These are phyloP conservation scores for Xerocomellus chrysenteron DNA, from an alignment of 768 basidiomycete species.

Conservation along the genomic window DNA sequence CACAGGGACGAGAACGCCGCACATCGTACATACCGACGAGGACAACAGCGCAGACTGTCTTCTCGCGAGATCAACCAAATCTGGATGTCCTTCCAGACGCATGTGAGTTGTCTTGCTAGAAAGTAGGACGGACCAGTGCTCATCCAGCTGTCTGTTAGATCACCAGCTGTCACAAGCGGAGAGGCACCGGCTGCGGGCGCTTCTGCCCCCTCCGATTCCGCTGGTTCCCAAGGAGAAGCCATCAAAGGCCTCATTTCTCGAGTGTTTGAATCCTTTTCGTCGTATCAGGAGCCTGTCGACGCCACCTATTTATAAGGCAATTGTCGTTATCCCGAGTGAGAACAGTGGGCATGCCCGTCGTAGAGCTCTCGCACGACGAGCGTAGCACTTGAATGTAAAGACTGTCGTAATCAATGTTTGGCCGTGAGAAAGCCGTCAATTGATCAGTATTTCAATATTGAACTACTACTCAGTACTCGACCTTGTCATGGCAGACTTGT, in stretches of 20 bases:
- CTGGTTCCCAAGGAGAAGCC: neutral
- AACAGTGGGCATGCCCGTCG: slow-evolving; percentile 4
- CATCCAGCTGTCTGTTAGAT: slow-evolving; percentile 5
- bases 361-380: slow-evolving; percentile 10
- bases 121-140: neutral
- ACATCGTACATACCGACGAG: neutral
- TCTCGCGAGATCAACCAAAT: neutral
- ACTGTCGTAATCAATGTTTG: too few species aligned
- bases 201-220: neutral
- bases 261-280: slow-evolving; percentile 15
- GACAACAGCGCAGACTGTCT: neutral
- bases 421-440: slow-evolving; percentile 18
- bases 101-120: slow-evolving; percentile 2
- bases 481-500: slow-evolving; percentile 32
- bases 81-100: neutral
- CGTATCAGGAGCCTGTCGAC: neutral
- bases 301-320: neutral
- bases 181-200: neutral
- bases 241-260: slow-evolving; percentile 1
- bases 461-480: neutral
- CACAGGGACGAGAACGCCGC: neutral
- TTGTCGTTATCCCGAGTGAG: slow-evolving; percentile 4
- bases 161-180: neutral
- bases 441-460: neutral
- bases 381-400: slow-evolving; percentile 4